Evolutionary conservation across 371 early-diverging fungal genomes (phyloP), one percentile per base, ranked within the genome.

Genomic region (Apophysomyces ossiformis): DNA sequence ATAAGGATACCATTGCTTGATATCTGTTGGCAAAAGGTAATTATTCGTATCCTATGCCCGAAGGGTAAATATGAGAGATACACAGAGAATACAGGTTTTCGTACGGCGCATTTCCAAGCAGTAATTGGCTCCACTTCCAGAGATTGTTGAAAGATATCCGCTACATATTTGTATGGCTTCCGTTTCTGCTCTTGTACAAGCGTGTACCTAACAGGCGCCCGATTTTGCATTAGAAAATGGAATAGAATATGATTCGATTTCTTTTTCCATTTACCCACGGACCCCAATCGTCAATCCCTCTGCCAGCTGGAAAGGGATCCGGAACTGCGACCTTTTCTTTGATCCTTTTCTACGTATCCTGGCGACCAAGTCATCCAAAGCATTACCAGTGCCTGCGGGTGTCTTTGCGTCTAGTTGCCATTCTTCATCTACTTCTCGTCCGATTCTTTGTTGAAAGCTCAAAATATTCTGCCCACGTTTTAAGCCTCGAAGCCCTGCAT

Each of bases 221-320:
- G 21, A 16, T 32, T 26, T 35, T 18, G 2, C 41, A 13, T n/a
- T 37, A 44, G 6, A 79, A 58, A 58, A 6, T 7, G 15, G n/a
- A 21, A 12, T 35, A 21, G 18, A 26, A 26, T 2, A 26, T 26
- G 32, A 3, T 26, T 26, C 32, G 32, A 26, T 26, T 26, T 26
- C 2, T 26, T 26, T 26, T 26, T 26, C 32, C 32, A 26, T 26
- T 58, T 72, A 76, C 77, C 89, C 90, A 44, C 76, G 72, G 7
- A 91, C 78, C 6, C 86, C 89, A 54, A 91, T 85, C 21, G 80
- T 78, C n/a, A 90, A 63, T 7, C 78, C 85, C 1, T 82, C 74
- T 0, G 75, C 75, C 11, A 90, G 39, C 11, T 79, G 71, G 46
- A 90, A 71, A 0, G 87, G 85, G 41, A 88, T 69, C 6, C 79